A percentile compares a stretch with the other conserved stretches of the same genome.
phyloP scores from a whole-genome alignment of 2,329 filamentous ascomycete species.

The Apiospora pterosperma region DNA sequence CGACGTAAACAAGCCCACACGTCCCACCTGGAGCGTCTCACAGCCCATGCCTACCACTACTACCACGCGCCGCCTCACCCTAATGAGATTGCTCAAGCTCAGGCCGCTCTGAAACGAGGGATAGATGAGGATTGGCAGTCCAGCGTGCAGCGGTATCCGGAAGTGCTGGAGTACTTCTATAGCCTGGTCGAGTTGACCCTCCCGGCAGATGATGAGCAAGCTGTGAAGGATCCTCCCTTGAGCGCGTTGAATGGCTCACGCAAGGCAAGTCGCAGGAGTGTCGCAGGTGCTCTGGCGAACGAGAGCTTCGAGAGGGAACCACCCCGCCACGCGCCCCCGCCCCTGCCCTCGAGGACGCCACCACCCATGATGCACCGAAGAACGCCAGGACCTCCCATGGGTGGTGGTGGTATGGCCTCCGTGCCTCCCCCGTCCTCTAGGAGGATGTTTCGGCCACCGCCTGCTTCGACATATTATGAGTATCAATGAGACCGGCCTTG shows the following conservation, averaged over 20 bases:
- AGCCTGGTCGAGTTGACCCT: conserved; percentile 64
- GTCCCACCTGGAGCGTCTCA: conserved; percentile 53
- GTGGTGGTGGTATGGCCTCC: conserved; percentile 22
- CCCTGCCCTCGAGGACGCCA: conserved; percentile 30
- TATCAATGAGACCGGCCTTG: conserved; percentile 8
- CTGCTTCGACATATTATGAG: conserved; percentile 13
- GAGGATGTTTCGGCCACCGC: conserved; percentile 5
- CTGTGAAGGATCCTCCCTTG: conserved; percentile 58
- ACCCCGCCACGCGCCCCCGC: not conserved
- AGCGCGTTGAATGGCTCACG: conserved; percentile 48
- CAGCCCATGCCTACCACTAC: conserved; percentile 52
- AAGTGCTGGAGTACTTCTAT: conserved; percentile 81
- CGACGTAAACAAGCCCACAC: conserved; percentile 57
- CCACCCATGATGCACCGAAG: conserved; percentile 32
- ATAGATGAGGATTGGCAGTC: conserved; percentile 78
- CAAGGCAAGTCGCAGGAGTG: conserved; percentile 41
- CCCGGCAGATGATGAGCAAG: conserved; percentile 58
- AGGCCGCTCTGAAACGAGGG: conserved; percentile 65
- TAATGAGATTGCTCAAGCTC: conserved; percentile 60
- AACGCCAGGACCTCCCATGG: conserved; percentile 31
- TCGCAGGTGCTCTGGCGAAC: conserved; percentile 21
- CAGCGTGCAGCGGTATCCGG: conserved; percentile 72
- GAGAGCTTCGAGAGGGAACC: conserved; percentile 31
- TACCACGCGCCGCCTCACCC: conserved; percentile 57
- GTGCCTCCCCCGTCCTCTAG: conserved; percentile 18